Conservation (phyloP, 345 rosid genomes). For the Eucalyptus paniculata region DNA sequence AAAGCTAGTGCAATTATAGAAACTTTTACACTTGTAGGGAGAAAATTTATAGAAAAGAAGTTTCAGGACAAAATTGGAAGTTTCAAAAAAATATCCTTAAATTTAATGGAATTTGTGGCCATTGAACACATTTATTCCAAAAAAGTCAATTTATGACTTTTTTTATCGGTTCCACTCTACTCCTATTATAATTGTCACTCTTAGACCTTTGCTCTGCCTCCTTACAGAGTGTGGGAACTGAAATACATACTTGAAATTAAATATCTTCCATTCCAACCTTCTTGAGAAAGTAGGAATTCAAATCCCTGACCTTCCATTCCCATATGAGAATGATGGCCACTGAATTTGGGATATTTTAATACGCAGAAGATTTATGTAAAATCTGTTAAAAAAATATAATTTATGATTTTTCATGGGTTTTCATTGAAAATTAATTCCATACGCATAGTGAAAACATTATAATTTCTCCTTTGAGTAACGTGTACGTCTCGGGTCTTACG, state of each 20-base stretch:
- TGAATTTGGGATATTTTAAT: neutral
- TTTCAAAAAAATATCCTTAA: fast-evolving
- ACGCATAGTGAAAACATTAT: neutral
- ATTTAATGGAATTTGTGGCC: fast-evolving
- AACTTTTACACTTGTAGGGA: neutral
- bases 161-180: fast-evolving
- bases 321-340: fast-evolving
- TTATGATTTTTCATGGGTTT: neutral
- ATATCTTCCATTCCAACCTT: fast-evolving
- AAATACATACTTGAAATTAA: fast-evolving
- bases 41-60: neutral
- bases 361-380: neutral
- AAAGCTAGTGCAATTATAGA: no score
- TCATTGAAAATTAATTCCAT: neutral
- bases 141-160: neutral
- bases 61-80: neutral
- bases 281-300: no score
- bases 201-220: fast-evolving
- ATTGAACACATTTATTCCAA: neutral
- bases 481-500: no score
- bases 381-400: neutral
- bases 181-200: fast-evolving
- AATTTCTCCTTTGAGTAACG: neutral
- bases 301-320: fast-evolving
- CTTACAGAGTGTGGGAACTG: fast-evolving